Evolutionary conservation across 345 rosid species (phyloP).

Genomic region (Populus euphratica): DNA sequence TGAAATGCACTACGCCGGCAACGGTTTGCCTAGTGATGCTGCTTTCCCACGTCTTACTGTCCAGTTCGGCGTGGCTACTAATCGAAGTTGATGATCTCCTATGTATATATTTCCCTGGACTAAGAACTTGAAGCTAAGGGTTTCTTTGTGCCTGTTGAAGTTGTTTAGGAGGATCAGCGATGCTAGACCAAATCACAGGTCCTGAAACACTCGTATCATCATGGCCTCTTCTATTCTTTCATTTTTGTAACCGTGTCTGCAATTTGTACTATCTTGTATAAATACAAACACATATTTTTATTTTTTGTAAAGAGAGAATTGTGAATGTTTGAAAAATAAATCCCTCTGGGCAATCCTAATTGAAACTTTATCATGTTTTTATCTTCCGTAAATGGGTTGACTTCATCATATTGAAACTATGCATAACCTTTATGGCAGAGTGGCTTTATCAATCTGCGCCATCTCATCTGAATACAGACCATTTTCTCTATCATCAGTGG

Average conservation of each 20-base stretch:
- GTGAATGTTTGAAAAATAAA: background rate
- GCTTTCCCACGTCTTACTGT: slow-evolving; percentile 29
- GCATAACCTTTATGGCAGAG: background rate
- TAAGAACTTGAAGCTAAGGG: background rate
- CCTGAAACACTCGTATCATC: background rate
- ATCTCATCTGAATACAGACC: background rate
- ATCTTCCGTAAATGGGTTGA: background rate
- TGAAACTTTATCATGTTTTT: background rate
- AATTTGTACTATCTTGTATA: background rate
- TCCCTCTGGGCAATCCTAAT: background rate
- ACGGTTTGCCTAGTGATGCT: slow-evolving; percentile 8
- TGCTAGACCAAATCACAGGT: slow-evolving; percentile 1
- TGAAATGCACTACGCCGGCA: slow-evolving; percentile 40
- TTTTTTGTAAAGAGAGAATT: background rate
- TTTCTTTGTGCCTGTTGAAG: background rate
- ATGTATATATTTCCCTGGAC: background rate
- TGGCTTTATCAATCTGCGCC: background rate
- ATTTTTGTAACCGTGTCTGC: background rate
- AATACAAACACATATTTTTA: background rate
- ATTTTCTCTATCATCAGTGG: background rate
- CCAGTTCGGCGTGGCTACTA: slow-evolving; percentile 24
- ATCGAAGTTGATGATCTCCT: slow-evolving; percentile 7
- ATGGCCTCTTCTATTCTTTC: slow-evolving; percentile 3
- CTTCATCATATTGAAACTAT: background rate
- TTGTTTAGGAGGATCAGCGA: background rate